Evolutionary conservation across 148 eudicot genomes (phyloP), one percentile per base, ranked within the genome.

Genomic region (Nyssa sinensis): DNA sequence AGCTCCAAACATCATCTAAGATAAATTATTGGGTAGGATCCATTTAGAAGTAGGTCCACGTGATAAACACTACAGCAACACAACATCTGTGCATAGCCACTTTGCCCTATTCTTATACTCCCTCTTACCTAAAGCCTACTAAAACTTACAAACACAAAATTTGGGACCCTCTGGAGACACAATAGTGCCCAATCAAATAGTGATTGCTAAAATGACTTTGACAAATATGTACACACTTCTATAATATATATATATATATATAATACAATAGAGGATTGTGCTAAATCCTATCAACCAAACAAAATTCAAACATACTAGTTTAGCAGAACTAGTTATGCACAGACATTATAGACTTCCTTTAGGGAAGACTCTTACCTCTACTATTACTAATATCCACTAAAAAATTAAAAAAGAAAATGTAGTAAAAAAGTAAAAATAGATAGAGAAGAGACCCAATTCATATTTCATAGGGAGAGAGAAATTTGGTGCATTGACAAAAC

Each of bases 401-500:
- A 47, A 63, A 21, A 74, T 31, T 64, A 31, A 1, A 7, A 5
- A 66, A 4, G 12, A 12, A 41, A 2, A 35, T 10, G 55, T 4
- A 66, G 4, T 5, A 70, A 17, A 41, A 27, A 21, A 5, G 31
- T 49, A 32, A 7, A 67, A 32, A 66, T 17, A 30, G 5, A 27
- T 21, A 71, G 60, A 70, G 28, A 47, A 71, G 19, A 37, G 49
- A 64, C 51, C n/a, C 19, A 4, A n/a, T 62, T 27, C 27, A 19
- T 61, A 30, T 57, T 31, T 73, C 79, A 81, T 39, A 58, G 62
- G 13, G 5, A 65, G 71, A 34, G 28, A 8, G 24, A 37, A 74
- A 74, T 60, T 13, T 78, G 73, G 4, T 57, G 47, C 77, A 84
- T 49, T 53, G 76, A 49, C 32, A 78, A 23, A 63, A 79, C 31